Base-by-base conservation (phyloP, 257 asterid genomes). In the Penstemon davidsonii region DNA sequence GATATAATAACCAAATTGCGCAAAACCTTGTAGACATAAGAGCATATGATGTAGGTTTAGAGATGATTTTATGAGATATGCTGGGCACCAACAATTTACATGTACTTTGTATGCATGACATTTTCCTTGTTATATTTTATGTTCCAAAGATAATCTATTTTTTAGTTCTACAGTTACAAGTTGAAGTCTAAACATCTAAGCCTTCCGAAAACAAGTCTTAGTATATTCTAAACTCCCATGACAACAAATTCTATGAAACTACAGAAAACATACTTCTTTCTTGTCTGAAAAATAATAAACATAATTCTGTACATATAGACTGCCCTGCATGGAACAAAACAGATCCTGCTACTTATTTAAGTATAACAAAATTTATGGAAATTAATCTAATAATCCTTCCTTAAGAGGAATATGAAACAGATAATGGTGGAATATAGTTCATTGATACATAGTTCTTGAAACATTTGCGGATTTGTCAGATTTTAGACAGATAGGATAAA, bases 1-100 rank as follows among this genome's bases (percentile, higher is more conserved):
- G 33, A 61, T 80, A 36, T 68, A 40, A 67, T 36, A 51, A 47
- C 33, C 33, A 25, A 1, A 25, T 25, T 25, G 33, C 33, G 33
- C 33, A 25, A 25, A 25, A 25, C 33, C 33, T 25, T 25, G 33
- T 25, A 4, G 25, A 4, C 69, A 46, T 6, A 18, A 25, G 56
- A 10, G 41, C 51, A 59, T 41, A 64, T 39, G 43, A 13, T 2
- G 47, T 7, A 36, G 7, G 50, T 44, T 59, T 25, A 60, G 41
- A 60, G 38, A 57, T 25, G 33, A 25, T 59, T 59, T 12, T 8
- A 61, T 5, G 25, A 41, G 41, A 58, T 51, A 18, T 10, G 15
- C 33, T 25, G 33, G 33, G 33, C 33, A 25, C 68, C 55, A 67
- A 43, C 47, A 60, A 44, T 40, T 3, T 7, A 62, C 55, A 9